Evolutionary conservation across 768 basidiomycete genomes (phyloP), one percentile per base, ranked within the genome.

Genomic region (Termitomyces sp.): DNA sequence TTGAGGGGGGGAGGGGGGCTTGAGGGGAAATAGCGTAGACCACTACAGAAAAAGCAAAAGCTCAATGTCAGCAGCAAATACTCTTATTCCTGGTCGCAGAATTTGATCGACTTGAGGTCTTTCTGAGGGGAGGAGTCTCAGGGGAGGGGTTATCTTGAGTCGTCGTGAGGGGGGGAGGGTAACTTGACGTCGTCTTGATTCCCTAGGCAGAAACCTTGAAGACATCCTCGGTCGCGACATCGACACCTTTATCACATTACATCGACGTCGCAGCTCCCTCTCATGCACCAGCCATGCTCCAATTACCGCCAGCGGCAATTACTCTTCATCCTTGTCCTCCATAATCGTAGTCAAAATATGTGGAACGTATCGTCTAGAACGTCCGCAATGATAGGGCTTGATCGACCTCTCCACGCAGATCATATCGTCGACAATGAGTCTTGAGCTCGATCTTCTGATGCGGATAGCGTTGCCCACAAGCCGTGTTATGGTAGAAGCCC

Each of bases 251-350:
- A 54, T 6, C 23, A 13, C 40, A n/a, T 10, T 6, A 14, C 28
- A 13, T 23, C 3, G 12, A 26, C 8, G 8, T 20, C 41, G 2
- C 20, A 10, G 9, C 12, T 1, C 36, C 35, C 35, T 35, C 35
- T 35, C 20, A 26, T 7, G 12, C 14, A 20, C 51, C 41, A 18
- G 3, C 30, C 4, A 30, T 20, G 28, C 38, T 35, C 51, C 44
- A 26, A 43, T 30, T 33, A 14, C 57, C 41, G 32, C 50, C 57
- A 44, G 43, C 57, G 51, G 32, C 36, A 33, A 46, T 58, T 28
- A 53, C 0, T 61, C 57, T 46, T 61, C 61, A 2, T 61, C 57
- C 36, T 13, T 30, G 6, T 58, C 57, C 33, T 57, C 57, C 30
- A 55, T 38, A 35, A 55, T 55, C 23, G 50, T 40, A 4, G 35